Base-by-base conservation (phyloP, 108 stramenopile genomes). In the Pelagomonas calceolata region DNA sequence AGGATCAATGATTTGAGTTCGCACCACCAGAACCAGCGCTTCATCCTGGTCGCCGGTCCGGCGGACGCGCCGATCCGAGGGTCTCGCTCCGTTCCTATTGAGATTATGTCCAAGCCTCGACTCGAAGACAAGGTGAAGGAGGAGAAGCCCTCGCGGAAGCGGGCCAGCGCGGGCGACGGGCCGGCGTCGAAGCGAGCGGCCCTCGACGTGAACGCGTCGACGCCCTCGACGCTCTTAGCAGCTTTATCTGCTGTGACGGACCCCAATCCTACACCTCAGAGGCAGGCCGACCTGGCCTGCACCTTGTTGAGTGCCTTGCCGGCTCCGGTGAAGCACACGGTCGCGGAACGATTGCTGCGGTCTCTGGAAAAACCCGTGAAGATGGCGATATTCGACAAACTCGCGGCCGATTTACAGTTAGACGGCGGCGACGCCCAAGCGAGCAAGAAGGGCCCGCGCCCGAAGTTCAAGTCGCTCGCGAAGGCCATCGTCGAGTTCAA, bases 1-100 rank as follows among this genome's bases (percentile, higher is more conserved):
- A 17, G 51, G 0, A 60, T 60, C 51, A 60, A 60, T 26, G 51
- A 60, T 26, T 26, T 60, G 51, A 60, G 51, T 26, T 9, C 7
- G 7, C 51, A 60, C 51, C 51, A 60, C 51, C 51, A 60, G 51
- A 60, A 60, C 51, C 51, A 60, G 51, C 51, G 51, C 21, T 60
- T 60, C 51, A 60, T 60, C 51, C 21, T 60, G 21, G 51, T 60
- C 51, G 51, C 26, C 51, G 51, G 51, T 17, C 51, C 51, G 21
- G 14, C 51, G 51, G 51, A 60, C 21, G 51, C 51, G 51, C 51
- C 51, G 21, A 60, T 60, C 26, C 51, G 51, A 17, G 51, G 51
- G 7, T 60, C 51, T 1, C 51, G 51, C 7, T 26, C 21, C 51
- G 51, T 60, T 17, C 51, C 51, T 26, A 60, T 60, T 26, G 51